Conservation (phyloP, 2,329 filamentous ascomycete species). For the Byssochlamys sp. region DNA sequence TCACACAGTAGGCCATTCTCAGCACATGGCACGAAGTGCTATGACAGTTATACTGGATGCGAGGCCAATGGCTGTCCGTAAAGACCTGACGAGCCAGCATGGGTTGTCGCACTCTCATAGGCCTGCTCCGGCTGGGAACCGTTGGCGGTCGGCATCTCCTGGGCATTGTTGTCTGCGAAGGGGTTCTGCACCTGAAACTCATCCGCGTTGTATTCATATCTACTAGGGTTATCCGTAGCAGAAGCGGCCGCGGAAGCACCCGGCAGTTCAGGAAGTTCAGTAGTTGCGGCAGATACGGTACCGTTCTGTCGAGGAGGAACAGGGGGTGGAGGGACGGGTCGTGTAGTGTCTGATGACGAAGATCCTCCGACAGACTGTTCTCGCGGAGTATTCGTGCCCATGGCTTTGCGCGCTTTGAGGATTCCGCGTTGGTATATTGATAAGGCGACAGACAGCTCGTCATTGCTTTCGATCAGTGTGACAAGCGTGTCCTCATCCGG, state of each 20-base stretch:
- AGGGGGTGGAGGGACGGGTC: slow-evolving; percentile 9
- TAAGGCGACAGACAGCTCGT: slow-evolving; percentile 72
- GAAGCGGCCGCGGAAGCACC: slow-evolving; percentile 8
- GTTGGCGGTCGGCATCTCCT: background rate
- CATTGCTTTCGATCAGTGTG: slow-evolving; percentile 86
- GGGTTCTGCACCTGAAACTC: slow-evolving; percentile 35
- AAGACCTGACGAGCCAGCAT: background rate
- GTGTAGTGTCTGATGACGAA: slow-evolving; percentile 8
- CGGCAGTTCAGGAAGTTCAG: slow-evolving; percentile 3
- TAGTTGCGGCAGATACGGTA: slow-evolving; percentile 8
- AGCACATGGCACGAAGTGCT: background rate
- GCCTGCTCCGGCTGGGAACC: background rate
- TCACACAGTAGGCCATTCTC: background rate
- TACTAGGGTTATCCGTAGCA: slow-evolving; percentile 4
- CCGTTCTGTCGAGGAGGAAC: slow-evolving; percentile 8
- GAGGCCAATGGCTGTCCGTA: background rate
- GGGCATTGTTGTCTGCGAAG: slow-evolving; percentile 26
- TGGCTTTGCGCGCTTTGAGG: slow-evolving; percentile 44
- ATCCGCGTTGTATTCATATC: slow-evolving; percentile 29
- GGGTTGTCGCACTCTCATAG: background rate
- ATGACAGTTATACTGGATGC: background rate
- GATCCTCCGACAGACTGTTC: background rate
- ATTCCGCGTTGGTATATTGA: slow-evolving; percentile 77
- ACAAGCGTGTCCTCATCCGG: slow-evolving; percentile 93
- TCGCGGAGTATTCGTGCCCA: slow-evolving; percentile 4